Evolutionary conservation across 1,284 basidiomycete species (phyloP).

Genomic region (Apiotrichum mycotoxinovorans): DNA sequence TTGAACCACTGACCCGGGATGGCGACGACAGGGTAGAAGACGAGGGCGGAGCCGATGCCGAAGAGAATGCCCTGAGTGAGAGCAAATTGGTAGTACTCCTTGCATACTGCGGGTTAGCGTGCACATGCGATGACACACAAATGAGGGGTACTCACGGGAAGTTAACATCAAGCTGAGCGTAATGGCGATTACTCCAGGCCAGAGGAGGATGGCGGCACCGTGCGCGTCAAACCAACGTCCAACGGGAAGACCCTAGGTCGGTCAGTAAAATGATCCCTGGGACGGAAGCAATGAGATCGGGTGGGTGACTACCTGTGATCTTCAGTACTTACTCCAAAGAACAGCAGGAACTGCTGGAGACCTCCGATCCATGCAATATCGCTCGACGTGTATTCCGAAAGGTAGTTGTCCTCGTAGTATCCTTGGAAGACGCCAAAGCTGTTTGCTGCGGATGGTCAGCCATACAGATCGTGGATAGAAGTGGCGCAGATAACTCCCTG

Average conservation of each 20-base stretch:
- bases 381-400: constrained; percentile 20
- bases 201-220: constrained; percentile 47
- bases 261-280: not conserved
- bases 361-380: constrained; percentile 67
- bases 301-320: not conserved
- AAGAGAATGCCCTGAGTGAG: constrained; percentile 28
- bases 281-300: too few species aligned
- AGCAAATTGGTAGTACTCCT: constrained; percentile 57
- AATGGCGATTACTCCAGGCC: constrained; percentile 54
- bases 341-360: constrained; percentile 58
- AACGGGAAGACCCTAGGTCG: constrained; percentile 47
- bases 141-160: not conserved
- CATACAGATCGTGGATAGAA: too few species aligned
- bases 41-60: constrained; percentile 45
- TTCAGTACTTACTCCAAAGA: constrained; percentile 25
- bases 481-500: too few species aligned
- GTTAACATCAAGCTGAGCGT: constrained; percentile 36
- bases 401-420: constrained; percentile 27
- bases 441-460: constrained; percentile 21
- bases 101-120: constrained; percentile 49
- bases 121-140: too few species aligned
- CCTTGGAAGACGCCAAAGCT: constrained; percentile 30
- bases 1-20: constrained; percentile 57
- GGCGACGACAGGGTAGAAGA: constrained; percentile 55
- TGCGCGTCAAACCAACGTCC: constrained; percentile 28